phyloP scores from a whole-genome alignment of 1,284 basidiomycete species.

The Cutaneotrichosporon cyanovorans region DNA sequence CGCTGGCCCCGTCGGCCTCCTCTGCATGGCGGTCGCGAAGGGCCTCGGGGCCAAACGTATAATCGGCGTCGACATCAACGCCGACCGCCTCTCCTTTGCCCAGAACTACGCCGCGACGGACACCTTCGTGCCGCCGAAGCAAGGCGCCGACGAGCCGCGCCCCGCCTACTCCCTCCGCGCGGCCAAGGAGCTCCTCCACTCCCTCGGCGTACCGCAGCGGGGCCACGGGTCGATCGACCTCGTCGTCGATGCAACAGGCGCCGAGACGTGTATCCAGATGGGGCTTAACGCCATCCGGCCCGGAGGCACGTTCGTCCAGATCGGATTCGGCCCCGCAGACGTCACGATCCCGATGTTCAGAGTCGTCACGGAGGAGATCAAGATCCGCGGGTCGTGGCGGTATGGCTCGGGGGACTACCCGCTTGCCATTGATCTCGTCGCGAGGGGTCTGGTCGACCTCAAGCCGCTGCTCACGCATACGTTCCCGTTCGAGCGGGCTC shows the following conservation, averaged over 20 bases:
- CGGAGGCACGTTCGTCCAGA: conserved; percentile 40
- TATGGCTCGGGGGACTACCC: conserved; percentile 43
- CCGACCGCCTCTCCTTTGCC: conserved; percentile 76
- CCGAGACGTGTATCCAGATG: conserved; percentile 57
- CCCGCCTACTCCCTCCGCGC: conserved; percentile 53
- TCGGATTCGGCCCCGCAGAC: conserved; percentile 41
- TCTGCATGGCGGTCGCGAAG: conserved; percentile 87
- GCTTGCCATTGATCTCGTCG: conserved; percentile 52
- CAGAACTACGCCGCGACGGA: conserved; percentile 82
- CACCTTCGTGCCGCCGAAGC: conserved; percentile 55
- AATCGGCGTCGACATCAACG: conserved; percentile 74
- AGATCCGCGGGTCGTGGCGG: conserved; percentile 43
- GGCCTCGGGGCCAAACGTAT: conserved; percentile 74
- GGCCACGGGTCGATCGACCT: conserved; percentile 52
- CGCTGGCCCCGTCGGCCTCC: conserved; percentile 79
- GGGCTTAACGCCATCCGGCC: conserved; percentile 55
- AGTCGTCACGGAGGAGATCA: conserved; percentile 41
- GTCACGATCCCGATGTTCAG: conserved; percentile 42
- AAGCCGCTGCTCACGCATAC: conserved; percentile 54
- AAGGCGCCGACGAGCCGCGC: conserved; percentile 21
- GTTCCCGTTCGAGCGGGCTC: conserved; percentile 52
- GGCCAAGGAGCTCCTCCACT: conserved; percentile 45
- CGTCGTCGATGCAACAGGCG: conserved; percentile 56
- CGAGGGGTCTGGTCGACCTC: conserved; percentile 51
- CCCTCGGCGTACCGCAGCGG: conserved; percentile 47